Conservation (phyloP, 2,329 filamentous ascomycete species). For the Verticillium longisporum region DNA sequence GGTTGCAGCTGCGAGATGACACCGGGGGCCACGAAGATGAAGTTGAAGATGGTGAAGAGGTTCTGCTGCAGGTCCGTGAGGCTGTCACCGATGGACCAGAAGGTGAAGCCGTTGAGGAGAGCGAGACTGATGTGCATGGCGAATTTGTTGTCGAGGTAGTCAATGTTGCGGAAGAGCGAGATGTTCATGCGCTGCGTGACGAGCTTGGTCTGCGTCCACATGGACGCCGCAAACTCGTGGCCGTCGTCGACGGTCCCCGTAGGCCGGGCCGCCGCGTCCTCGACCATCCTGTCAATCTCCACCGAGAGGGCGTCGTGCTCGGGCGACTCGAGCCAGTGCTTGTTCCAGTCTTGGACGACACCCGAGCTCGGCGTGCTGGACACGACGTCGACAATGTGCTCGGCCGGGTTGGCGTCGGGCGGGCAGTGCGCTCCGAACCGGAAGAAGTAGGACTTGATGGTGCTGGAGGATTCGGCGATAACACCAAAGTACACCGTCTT, state of each 20-base stretch:
- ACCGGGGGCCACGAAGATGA: constrained; percentile 43
- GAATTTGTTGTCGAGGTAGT: constrained; percentile 20
- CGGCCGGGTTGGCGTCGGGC: constrained; percentile 52
- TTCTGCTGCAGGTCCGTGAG: constrained; percentile 28
- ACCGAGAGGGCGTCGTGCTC: constrained; percentile 44
- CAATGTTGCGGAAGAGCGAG: constrained; percentile 26
- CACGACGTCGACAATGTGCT: constrained; percentile 59
- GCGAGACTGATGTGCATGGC: constrained; percentile 34
- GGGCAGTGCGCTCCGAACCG: constrained; percentile 53
- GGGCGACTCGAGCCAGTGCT: constrained; percentile 58
- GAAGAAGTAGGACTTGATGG: constrained; percentile 59
- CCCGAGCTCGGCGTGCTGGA: not conserved
- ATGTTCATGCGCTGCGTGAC: constrained; percentile 23
- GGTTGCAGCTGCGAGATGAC: constrained; percentile 42
- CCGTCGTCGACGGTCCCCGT: not conserved
- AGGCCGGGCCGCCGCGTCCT: constrained; percentile 26
- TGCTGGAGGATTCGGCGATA: constrained; percentile 66
- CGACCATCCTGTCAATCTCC: constrained; percentile 53
- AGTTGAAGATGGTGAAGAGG: constrained; percentile 41
- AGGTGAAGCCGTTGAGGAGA: constrained; percentile 41
- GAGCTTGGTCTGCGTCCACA: constrained; percentile 29
- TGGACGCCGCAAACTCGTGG: constrained; percentile 25
- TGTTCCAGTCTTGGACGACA: constrained; percentile 26
- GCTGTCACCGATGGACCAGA: constrained; percentile 38
- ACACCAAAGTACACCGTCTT: constrained; percentile 82